Evolutionary conservation across 192 early-diverging fungal species (phyloP).

Genomic region (Coemansia asiatica): DNA sequence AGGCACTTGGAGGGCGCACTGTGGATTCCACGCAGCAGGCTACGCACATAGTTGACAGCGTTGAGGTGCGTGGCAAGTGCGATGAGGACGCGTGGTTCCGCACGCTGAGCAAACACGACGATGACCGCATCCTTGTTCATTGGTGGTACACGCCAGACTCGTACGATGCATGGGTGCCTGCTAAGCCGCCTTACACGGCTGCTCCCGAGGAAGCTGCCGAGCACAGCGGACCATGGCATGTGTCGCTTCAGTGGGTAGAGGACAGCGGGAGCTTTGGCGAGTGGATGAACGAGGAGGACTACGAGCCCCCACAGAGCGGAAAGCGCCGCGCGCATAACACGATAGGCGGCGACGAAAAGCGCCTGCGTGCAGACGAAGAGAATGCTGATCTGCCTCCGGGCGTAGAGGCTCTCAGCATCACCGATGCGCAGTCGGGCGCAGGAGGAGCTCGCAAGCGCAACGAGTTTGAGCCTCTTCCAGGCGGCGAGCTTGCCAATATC

Average conservation of each 20-base stretch:
- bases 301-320: constrained; percentile 55
- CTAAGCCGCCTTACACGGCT: constrained; percentile 60
- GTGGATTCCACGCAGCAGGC: constrained; percentile 24
- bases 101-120: constrained; percentile 39
- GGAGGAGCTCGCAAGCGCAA: constrained; percentile 24
- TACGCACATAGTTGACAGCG: constrained; percentile 32
- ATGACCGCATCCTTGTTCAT: constrained; percentile 65
- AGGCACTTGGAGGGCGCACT: constrained; percentile 23
- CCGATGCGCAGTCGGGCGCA: constrained; percentile 11
- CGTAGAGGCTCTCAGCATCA: constrained; percentile 20
- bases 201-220: constrained; percentile 63
- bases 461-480: constrained; percentile 42
- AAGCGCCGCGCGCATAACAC: constrained; percentile 47
- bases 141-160: constrained; percentile 85
- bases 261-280: constrained; percentile 76
- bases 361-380: constrained; percentile 28
- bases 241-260: constrained; percentile 70
- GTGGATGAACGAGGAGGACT: constrained; percentile 88
- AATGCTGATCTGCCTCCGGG: constrained; percentile 20
- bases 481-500: constrained; percentile 40
- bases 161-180: constrained; percentile 71
- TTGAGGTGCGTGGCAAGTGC: constrained; percentile 15
- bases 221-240: constrained; percentile 69
- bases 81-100: constrained; percentile 52
- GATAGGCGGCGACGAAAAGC: constrained; percentile 38